Base-by-base conservation (phyloP, 805 yeast genomes). In the Yamadazyma phyllophila region DNA sequence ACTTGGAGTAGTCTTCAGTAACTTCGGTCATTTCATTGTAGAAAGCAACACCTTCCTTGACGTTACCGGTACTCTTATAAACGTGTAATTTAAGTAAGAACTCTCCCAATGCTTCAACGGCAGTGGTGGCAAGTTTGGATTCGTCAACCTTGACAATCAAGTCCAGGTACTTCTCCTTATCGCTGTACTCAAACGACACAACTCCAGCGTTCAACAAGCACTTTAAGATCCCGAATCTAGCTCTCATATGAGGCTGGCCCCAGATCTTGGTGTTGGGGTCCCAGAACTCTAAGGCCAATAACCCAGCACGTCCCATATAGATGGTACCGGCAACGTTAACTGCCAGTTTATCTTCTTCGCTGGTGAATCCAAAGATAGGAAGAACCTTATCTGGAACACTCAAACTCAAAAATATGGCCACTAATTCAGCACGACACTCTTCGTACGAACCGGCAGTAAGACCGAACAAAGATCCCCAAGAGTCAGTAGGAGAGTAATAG, bases 241-340 rank as follows among this genome's bases (percentile, higher is more conserved):
- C 96, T 69, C 88, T 96, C 89, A 88, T 88, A 63, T 89, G 97
- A 11, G 97, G 83, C 69, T 89, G 97, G 26, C 96, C 96, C 96
- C 96, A 89, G 66, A 88, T 88, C 48, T 73, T 69, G 26, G 88
- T 76, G 37, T 66, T 66, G 33, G 96, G 96, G 63, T 89, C 96
- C 89, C 95, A 89, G 62, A 77, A 87, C 63, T 89, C 96, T 59
- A 89, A 74, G 7, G 87, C 92, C 30, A 85, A 59, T 41, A 89
- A 70, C 47, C 96, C 97, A 5, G 96, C 96, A 55, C 96, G 77
- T 20, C 89, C 85, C 97, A 89, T 89, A 52, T 80, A 82, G 52
- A 88, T 67, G 54, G 82, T 86, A 12, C 91, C 87, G 35, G 85
- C 74, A 57, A 76, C 79, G 36, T 80, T 73, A 42, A 88, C 77